Evolutionary conservation across 495 filamentous ascomycete genomes (phyloP), one percentile per base, ranked within the genome.

Genomic region (Antarctomyces pellizariae): DNA sequence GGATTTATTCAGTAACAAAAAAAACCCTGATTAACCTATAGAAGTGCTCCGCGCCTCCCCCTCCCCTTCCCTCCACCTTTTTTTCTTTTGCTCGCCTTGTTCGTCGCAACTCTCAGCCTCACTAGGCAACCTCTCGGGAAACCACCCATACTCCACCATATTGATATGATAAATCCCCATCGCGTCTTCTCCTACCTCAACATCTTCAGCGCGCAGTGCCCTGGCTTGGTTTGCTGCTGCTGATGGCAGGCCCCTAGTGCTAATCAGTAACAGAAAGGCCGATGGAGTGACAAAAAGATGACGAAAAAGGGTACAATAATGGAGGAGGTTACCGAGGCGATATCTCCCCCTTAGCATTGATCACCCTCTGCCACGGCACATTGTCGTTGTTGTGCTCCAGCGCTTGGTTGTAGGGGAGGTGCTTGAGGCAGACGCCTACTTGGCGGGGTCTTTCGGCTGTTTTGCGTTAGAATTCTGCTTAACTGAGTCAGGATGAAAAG

Each of bases 281-380:
- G 28, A 15, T 22, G 31, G 10, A 34, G 15, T 14, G 16, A 9
- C 22, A 16, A 26, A 18, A 7, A 16, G 20, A 13, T 25, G 16
- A 18, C 24, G 36, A 26, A 32, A 8, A 21, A 34, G 7, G 22
- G 21, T 7, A 18, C 24, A 25, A 6, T 6, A 13, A 7, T 9
- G 24, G 13, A 25, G 13, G 16, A 18, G 33, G 41, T 13, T 38
- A 89, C 78, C 82, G 64, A 17, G 71, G 74, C 16, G 79, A 84
- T 35, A 95, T 82, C 31, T 66, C 56, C 10, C 82, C 82, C 46
- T 76, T 83, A 2, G 74, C 47, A 41, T 83, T 89, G 34, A 93
- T 74, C 7, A 95, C 79, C 24, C 84, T 57, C 53, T 93, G 84
- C 84, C 84, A 95, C 3, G 83, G 84, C 7, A 92, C 82, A 37